Evolutionary conservation across 2,329 filamentous ascomycete genomes (phyloP), one percentile per base, ranked within the genome.

Genomic region (Talaromyces sp.): DNA sequence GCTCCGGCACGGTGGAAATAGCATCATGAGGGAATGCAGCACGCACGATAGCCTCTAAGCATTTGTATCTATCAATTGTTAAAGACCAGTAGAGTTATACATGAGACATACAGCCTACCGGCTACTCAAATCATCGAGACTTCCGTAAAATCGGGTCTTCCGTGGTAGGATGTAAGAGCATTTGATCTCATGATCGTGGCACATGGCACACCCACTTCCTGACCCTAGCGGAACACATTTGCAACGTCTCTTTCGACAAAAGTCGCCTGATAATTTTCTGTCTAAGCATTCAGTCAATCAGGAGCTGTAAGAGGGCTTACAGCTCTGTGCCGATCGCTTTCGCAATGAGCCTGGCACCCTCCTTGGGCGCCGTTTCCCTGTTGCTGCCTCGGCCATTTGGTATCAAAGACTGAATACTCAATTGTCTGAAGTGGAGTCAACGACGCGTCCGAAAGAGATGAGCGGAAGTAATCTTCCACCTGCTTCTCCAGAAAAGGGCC

Each of bases 141-240:
- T 72, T 1, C 71, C 72, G 24, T 74, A 74, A 56, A 74, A 72
- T 36, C 66, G 62, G n/a, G 70, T 71, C 58, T 71, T 73, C 6
- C 70, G 63, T 2, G 69, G 71, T 5, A 69, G 58, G 6, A 67
- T 72, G 29, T 67, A 74, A 13, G 66, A 65, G 54, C 70, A 75
- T 14, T 62, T 54, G n/a, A 62, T 57, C 30, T 66, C 63, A 35
- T 72, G 70, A 47, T 69, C 65, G 22, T 69, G 56, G 47, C 71
- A 75, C 22, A 65, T 62, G 20, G 69, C 56, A 50, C 72, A 75
- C 39, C 48, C 41, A 32, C 45, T 27, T 63, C 65, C 30, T 63
- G 58, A 8, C 68, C 69, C 14, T 56, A 62, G 14, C 62, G 65
- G 65, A 3, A 73, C 65, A 45, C 72, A 75, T 56, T 70, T 72